Evolutionary conservation across 345 rosid species (phyloP).

Genomic region (Physaria fendleri): DNA sequence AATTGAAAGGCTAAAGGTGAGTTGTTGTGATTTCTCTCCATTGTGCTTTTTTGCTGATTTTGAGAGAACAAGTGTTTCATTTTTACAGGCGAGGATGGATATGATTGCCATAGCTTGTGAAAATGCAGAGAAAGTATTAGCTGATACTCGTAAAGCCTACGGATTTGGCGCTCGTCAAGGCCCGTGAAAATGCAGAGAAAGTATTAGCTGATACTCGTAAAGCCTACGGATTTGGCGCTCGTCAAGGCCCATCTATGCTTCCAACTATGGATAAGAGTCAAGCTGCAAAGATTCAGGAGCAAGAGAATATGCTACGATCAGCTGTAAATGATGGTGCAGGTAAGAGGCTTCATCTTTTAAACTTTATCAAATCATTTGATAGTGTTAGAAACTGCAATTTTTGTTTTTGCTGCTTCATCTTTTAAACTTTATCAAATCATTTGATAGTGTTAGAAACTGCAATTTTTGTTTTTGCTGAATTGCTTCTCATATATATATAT

Average conservation of each 20-base stretch:
- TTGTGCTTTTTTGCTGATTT: not conserved
- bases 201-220: conserved; percentile 79
- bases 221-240: conserved; percentile 73
- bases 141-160: conserved; percentile 85
- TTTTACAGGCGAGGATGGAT: conserved; percentile 63
- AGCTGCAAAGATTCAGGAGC: conserved; percentile 87
- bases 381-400: not conserved
- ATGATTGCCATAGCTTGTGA: conserved; percentile 93
- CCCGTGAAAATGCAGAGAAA: conserved; percentile 87
- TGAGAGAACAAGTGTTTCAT: conserved; percentile 4
- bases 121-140: conserved; percentile 78
- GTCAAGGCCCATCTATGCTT: conserved; percentile 75
- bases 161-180: conserved; percentile 68
- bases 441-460: not conserved
- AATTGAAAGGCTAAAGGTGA: conserved; percentile 73
- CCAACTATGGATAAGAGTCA: conserved; percentile 81
- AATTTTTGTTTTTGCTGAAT: not conserved
- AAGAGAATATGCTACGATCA: conserved; percentile 65
- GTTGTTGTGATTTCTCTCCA: not conserved
- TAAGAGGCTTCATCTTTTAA: conserved; percentile 16
- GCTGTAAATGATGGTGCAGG: conserved; percentile 82
- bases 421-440: not conserved
- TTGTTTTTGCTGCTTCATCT: too few species aligned
- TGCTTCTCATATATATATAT: not conserved
- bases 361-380: not conserved